Evolutionary conservation across 495 filamentous ascomycete species (phyloP), one percentile per base, ranked within the genome.

Genomic region (Aspergillus bridgeri): DNA sequence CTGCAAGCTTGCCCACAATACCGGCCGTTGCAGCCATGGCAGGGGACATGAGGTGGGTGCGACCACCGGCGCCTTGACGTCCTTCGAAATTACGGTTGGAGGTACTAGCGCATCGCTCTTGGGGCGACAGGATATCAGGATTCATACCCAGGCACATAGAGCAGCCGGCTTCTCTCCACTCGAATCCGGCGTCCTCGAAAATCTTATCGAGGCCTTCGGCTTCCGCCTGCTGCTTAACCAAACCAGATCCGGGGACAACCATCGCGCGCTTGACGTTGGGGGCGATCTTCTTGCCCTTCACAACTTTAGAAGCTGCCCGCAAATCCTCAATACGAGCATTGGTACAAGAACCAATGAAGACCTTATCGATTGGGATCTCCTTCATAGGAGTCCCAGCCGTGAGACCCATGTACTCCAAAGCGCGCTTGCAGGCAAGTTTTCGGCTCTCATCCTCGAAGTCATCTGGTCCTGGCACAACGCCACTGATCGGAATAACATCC

Each of bases 81-180:
- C 94, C 94, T 73, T 98, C 94, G 64, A 98, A 98, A 67, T 98
- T 98, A 60, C 94, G 90, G 77, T 98, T 98, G 63, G 89, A 93
- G 57, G 94, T 98, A 69, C 86, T 90, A 42, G 94, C 94, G 65
- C 94, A 98, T 56, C 94, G 85, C 77, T 98, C 94, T 67, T 87
- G 83, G 46, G 94, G 94, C 2, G 90, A 85, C n/a, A 98, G 83
- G 63, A 98, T 96, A 73, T 98, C 94, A 0, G 94, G 92, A 79
- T 98, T 98, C 94, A 98, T 98, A 71, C 94, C 94, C 25, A 98
- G 83, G 65, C 94, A 98, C 94, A 98, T 98, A 53, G 88, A 92
- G 79, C 94, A 98, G 46, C 94, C 94, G 57, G 94, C 94, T 80
- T 98, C 94, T 57, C 94, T 83, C 93, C 93, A 98, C 69, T 98